Conservation (phyloP, 805 yeast genomes). For the Candida ipomoeae region DNA sequence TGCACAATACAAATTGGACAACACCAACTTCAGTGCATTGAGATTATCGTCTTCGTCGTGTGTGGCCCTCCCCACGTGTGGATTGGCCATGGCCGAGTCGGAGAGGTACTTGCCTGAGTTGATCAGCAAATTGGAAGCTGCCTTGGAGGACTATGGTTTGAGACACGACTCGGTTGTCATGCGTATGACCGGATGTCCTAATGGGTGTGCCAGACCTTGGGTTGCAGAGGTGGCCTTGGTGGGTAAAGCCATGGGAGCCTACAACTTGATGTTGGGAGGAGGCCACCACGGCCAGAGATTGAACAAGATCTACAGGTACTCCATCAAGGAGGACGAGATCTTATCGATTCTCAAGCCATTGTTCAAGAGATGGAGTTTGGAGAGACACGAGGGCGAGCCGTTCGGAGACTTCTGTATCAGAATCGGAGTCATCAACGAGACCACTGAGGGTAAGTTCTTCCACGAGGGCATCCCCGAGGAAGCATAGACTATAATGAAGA, state of each 20-base stretch:
- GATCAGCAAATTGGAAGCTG: conserved; percentile 75
- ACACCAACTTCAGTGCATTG: conserved; percentile 74
- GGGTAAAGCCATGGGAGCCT: conserved; percentile 92
- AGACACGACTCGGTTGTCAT: conserved; percentile 91
- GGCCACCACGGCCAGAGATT: conserved; percentile 91
- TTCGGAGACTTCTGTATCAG: conserved; percentile 92
- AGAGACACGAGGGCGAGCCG: conserved; percentile 86
- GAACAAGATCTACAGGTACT: conserved; percentile 83
- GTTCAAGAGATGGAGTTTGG: conserved; percentile 91
- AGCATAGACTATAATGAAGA: conserved; percentile 29
- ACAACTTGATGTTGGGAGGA: conserved; percentile 93
- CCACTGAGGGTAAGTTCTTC: conserved; percentile 87
- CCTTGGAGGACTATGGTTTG: conserved; percentile 85
- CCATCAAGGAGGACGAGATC: conserved; percentile 87
- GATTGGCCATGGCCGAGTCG: conserved; percentile 97
- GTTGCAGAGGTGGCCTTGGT: conserved; percentile 92
- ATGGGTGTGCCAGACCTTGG: conserved; percentile 99
- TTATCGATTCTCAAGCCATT: conserved; percentile 72
- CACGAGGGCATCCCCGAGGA: conserved; percentile 91
- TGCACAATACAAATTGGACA: conserved; percentile 75
- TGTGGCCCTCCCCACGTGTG: conserved; percentile 98
- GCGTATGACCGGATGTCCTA: conserved; percentile 99
- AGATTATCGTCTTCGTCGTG: conserved; percentile 92
- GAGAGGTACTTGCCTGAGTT: conserved; percentile 87
- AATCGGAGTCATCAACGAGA: conserved; percentile 81